phyloP scores from a whole-genome alignment of 2,329 filamentous ascomycete species.

The Sodiomyces alkalinus region DNA sequence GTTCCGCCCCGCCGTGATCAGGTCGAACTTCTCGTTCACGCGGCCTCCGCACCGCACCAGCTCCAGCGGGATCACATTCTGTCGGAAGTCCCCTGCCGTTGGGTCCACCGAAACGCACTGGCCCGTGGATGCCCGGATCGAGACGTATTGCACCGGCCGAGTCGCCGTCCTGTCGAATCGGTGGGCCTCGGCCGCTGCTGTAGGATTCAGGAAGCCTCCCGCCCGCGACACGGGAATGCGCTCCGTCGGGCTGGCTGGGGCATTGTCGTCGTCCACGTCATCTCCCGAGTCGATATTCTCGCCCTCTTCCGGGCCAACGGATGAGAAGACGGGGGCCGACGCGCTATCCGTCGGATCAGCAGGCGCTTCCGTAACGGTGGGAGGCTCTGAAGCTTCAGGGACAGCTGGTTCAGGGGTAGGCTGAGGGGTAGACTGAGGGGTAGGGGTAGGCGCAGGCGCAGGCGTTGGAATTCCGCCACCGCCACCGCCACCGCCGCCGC shows the following conservation, averaged over 20 bases:
- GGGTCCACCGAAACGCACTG: slow-evolving; percentile 36
- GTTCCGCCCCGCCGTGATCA: slow-evolving; percentile 33
- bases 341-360: not conserved
- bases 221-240: slow-evolving; percentile 33
- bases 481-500: slow-evolving; percentile 4
- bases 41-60: slow-evolving; percentile 27
- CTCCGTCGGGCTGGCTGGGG: slow-evolving; percentile 21
- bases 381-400: no score
- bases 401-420: no score
- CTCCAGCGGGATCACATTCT: slow-evolving; percentile 35
- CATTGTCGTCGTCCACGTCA: not conserved
- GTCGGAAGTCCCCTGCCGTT: slow-evolving; percentile 36
- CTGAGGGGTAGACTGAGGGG: not conserved
- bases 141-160: slow-evolving; percentile 26
- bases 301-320: not conserved
- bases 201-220: slow-evolving; percentile 31
- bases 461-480: slow-evolving; percentile 6
- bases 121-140: slow-evolving; percentile 30
- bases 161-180: slow-evolving; percentile 29
- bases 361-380: no score
- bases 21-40: slow-evolving; percentile 32
- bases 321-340: not conserved
- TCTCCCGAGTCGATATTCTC: not conserved
- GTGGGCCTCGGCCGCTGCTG: slow-evolving; percentile 33
- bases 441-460: slow-evolving; percentile 5